Evolutionary conservation across 1,284 basidiomycete species (phyloP), one percentile per base, ranked within the genome.

Genomic region (Malassezia arunalokei): DNA sequence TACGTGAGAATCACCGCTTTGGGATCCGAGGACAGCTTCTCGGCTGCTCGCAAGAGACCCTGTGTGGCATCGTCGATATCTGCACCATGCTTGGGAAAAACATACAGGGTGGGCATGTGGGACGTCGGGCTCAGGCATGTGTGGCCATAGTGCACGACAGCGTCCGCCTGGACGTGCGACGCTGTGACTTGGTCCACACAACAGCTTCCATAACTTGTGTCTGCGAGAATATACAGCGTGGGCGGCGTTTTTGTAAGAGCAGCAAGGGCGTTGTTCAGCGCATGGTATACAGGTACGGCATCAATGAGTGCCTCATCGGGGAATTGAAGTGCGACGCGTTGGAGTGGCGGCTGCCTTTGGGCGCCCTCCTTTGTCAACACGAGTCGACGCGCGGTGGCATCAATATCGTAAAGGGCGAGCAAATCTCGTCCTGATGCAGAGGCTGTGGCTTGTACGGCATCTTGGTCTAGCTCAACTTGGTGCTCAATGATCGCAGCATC

Each of bases 131-230:
- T 90, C 76, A 98, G 80, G 74, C 94, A 99, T 0, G 92, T 90
- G 76, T 95, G 87, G 0, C 94, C 92, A 67, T 94, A 96, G 71
- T 98, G 92, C 5, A 99, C 83, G 56, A 96, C 79, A 8, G 85
- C 80, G 66, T 96, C 87, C 0, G 91, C 89, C 58, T 91, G 83
- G 39, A 92, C 83, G 71, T 98, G 94, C 59, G 90, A 83, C 5
- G 92, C 91, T 7, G 89, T 86, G 3, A 98, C 85, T 65, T 96
- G 87, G 71, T 99, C 94, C 4, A 94, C 89, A 70, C 92, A 98
- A 71, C 92, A 99, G 66, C 89, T 94, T 72, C 91, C 92, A 74
- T 96, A 96, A 28, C 90, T 94, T 27, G 91, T 96, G 75, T 96
- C 92, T 11, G 91, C 91, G 15, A 95, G 79, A 5, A 96, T 84